A percentile compares a stretch with the other conserved stretches of the same genome.
Evolutionary conservation across 345 rosid genomes (phyloP).

Genomic region (Corchorus capsularis): DNA sequence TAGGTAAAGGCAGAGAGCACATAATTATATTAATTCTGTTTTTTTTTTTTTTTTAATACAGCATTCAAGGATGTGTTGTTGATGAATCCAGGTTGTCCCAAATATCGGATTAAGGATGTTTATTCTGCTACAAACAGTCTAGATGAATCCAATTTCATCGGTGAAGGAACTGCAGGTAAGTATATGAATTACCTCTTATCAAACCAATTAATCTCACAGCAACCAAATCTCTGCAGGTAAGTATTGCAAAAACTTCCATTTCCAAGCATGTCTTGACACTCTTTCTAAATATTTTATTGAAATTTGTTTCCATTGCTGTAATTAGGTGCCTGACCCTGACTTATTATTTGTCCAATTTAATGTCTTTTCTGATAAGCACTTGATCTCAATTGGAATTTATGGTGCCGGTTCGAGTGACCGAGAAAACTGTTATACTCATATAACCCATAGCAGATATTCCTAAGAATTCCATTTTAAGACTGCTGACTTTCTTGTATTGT

Average conservation of each 20-base stretch:
- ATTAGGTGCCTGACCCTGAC: background rate
- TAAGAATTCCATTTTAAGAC: background rate
- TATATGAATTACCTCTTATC: background rate
- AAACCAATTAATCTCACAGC: too few relatives aligned
- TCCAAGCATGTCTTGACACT: background rate
- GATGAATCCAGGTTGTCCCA: slow-evolving; percentile 35
- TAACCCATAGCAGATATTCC: too few relatives aligned
- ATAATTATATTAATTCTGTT: slow-evolving; percentile 7
- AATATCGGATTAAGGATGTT: slow-evolving; percentile 34
- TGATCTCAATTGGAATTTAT: background rate
- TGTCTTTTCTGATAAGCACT: background rate
- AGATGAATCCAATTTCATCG: slow-evolving; percentile 41
- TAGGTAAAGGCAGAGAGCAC: background rate
- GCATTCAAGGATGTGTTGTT: slow-evolving; percentile 33
- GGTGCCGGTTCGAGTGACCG: background rate
- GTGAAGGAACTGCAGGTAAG: slow-evolving; percentile 59
- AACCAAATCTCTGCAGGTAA: slow-evolving; percentile 57
- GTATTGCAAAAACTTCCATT: background rate
- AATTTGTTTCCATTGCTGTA: background rate
- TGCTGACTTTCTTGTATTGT: background rate
- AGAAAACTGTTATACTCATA: background rate
- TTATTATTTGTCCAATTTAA: background rate
- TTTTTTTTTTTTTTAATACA: background rate
- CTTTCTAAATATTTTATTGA: background rate
- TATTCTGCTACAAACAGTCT: slow-evolving; percentile 43